Evolutionary conservation across 768 basidiomycete species (phyloP).

Genomic region (Hemileccinum rubropunctum): DNA sequence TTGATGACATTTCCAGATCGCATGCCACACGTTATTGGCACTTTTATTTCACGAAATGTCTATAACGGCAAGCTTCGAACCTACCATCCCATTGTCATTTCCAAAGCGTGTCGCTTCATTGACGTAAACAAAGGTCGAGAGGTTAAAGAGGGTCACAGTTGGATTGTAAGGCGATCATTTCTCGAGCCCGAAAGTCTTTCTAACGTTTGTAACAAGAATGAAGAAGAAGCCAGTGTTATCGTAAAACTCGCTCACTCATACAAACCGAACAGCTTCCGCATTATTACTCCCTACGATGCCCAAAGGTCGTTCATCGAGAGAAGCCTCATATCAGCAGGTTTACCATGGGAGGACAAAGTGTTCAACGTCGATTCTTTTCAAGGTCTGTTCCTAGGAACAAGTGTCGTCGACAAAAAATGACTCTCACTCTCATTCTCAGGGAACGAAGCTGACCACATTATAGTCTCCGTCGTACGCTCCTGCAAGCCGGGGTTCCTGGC

Average conservation of each 20-base stretch:
- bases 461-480: constrained; percentile 68
- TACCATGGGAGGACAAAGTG: constrained; percentile 61
- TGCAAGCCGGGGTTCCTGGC: constrained; percentile 59
- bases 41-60: constrained; percentile 62
- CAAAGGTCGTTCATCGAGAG: constrained; percentile 61
- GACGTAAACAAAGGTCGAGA: constrained; percentile 37
- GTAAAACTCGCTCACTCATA: constrained; percentile 53
- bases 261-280: constrained; percentile 47
- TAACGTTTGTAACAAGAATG: constrained; percentile 48
- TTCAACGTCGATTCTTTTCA: constrained; percentile 82
- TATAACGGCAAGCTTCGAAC: constrained; percentile 62
- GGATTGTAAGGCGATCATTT: constrained; percentile 24
- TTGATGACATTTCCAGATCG: constrained; percentile 50
- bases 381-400: constrained; percentile 43
- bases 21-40: constrained; percentile 75
- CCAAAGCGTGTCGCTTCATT: constrained; percentile 36
- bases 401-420: constrained; percentile 10
- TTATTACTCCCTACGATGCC: constrained; percentile 80
- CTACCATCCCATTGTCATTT: constrained; percentile 41
- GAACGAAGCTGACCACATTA: constrained; percentile 75
- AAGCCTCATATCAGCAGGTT: constrained; percentile 41
- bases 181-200: not conserved
- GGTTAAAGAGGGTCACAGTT: constrained; percentile 31
- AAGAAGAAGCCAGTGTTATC: constrained; percentile 48
- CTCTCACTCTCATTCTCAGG: constrained; percentile 46